These are phyloP conservation scores for Nakaseomyces delphensis DNA, from an alignment of 1,139 yeast species.

Conservation along the genomic window DNA sequence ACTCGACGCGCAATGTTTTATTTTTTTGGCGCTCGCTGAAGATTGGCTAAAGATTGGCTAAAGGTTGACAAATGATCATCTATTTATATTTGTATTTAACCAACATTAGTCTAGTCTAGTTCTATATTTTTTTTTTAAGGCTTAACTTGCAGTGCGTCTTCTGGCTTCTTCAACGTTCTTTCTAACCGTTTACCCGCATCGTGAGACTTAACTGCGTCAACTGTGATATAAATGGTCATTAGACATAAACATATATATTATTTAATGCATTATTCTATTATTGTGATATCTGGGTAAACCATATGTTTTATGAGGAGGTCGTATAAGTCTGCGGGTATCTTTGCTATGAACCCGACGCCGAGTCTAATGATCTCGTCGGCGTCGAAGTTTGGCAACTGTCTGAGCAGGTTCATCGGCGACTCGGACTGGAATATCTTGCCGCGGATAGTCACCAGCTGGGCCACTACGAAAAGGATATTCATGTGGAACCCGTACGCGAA, in stretches of 20 bases:
- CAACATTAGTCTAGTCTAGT: no score
- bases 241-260: no score
- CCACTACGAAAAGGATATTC: slow-evolving; percentile 76
- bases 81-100: no score
- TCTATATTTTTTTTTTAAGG: no score
- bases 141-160: no score
- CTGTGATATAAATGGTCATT: no score
- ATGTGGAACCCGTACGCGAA: slow-evolving; percentile 88
- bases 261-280: slow-evolving; percentile 4
- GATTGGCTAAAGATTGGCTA: no score
- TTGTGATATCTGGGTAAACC: slow-evolving; percentile 37
- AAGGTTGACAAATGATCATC: no score
- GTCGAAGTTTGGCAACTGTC: slow-evolving; percentile 65
- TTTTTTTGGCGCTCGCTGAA: no score
- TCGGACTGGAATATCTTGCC: slow-evolving; percentile 45
- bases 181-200: neutral
- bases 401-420: slow-evolving; percentile 62
- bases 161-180: neutral
- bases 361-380: slow-evolving; percentile 71
- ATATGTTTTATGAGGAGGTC: slow-evolving; percentile 66
- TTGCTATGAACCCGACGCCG: slow-evolving; percentile 72
- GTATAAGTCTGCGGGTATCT: slow-evolving; percentile 60
- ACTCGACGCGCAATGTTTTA: no score
- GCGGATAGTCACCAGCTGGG: slow-evolving; percentile 69
- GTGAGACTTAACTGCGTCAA: neutral